These are phyloP conservation scores for Abelmoschus esculentus DNA, from an alignment of 345 rosid species.

Conservation along the genomic window DNA sequence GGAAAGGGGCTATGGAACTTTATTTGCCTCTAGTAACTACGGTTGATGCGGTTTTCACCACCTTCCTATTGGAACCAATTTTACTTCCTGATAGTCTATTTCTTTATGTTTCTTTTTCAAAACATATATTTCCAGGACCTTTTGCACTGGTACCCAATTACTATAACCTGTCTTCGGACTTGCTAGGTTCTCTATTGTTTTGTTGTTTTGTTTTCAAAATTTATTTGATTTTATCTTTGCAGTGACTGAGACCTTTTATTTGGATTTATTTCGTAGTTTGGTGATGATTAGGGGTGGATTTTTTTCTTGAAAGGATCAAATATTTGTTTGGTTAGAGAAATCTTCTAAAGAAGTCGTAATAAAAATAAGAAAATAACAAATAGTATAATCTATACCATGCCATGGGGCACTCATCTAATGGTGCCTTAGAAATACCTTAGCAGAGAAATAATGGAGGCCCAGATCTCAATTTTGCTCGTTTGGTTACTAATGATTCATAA, in stretches of 20 bases:
- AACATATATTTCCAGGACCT: background rate
- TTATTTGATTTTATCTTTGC: background rate
- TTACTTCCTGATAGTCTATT: background rate
- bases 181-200: background rate
- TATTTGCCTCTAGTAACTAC: background rate
- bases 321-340: background rate
- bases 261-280: background rate
- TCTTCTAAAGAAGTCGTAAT: background rate
- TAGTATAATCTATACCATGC: background rate
- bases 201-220: background rate
- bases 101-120: background rate
- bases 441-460: background rate
- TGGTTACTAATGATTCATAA: background rate
- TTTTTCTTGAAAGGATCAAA: background rate
- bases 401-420: background rate
- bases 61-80: background rate
- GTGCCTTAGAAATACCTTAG: background rate
- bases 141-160: background rate
- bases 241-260: background rate
- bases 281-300: background rate
- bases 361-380: conserved; percentile 1
- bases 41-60: background rate
- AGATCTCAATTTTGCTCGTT: background rate
- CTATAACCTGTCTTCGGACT: background rate
- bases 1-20: background rate